Percentiles rank a stretch among this genome's conserved stretches.
These are phyloP conservation scores for Chaetomium strumarium DNA, from an alignment of 2,329 filamentous ascomycete genomes.

Conservation along the genomic window DNA sequence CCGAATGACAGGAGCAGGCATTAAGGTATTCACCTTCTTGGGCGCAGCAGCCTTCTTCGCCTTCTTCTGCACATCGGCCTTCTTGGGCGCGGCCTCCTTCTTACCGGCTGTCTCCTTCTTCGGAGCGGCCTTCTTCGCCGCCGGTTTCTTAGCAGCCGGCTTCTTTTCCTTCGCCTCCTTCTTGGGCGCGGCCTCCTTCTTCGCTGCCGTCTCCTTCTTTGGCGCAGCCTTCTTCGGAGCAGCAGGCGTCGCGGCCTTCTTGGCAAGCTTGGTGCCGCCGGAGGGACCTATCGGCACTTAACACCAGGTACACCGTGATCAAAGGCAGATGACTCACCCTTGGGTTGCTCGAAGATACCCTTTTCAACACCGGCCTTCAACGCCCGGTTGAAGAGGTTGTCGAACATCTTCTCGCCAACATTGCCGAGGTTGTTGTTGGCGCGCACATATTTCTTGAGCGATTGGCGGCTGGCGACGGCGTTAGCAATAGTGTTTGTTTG, in stretches of 20 bases:
- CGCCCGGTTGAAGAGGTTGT: constrained; percentile 78
- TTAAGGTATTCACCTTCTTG: constrained; percentile 29
- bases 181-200: constrained; percentile 37
- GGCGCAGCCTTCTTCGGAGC: constrained; percentile 30
- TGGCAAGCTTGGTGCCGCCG: constrained; percentile 86
- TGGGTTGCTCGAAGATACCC: constrained; percentile 82
- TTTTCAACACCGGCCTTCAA: constrained; percentile 77
- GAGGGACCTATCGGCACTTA: constrained; percentile 59
- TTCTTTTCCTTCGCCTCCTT: constrained; percentile 34
- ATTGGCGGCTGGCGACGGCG: constrained; percentile 43
- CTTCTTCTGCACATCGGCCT: constrained; percentile 36
- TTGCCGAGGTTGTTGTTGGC: constrained; percentile 45
- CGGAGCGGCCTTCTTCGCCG: constrained; percentile 28
- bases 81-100: constrained; percentile 39
- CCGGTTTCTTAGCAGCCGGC: constrained; percentile 35
- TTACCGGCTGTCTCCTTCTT: constrained; percentile 30
- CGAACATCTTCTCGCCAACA: constrained; percentile 51
- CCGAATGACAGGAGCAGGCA: too few relatives aligned
- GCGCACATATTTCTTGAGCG: constrained; percentile 56
- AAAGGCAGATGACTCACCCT: constrained; percentile 57
- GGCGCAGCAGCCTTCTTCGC: constrained; percentile 29
- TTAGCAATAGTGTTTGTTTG: constrained; percentile 27
- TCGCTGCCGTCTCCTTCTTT: constrained; percentile 27
- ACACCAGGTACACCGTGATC: not conserved
- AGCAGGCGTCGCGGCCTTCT: constrained; percentile 54